These are phyloP conservation scores for Vanrija sp. DNA, from an alignment of 1,284 basidiomycete species.

Conservation along the genomic window DNA sequence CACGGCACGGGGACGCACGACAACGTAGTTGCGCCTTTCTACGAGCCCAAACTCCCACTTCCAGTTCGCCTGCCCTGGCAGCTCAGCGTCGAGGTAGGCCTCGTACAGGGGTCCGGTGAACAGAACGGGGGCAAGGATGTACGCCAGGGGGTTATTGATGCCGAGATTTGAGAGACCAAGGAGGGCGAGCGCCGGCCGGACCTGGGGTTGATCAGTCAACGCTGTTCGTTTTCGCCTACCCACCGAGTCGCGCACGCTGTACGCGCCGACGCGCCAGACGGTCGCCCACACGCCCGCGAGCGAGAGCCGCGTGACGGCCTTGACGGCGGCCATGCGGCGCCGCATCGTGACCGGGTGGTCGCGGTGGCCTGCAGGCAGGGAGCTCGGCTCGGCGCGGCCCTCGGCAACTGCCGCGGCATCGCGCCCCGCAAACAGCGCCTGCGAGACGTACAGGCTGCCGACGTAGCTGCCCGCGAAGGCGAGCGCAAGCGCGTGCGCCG, in stretches of 20 bases:
- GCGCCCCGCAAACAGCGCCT: slow-evolving; percentile 19
- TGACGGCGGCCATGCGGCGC: slow-evolving; percentile 43
- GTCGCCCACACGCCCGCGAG: slow-evolving; percentile 29
- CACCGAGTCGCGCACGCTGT: not conserved
- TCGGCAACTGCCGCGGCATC: slow-evolving; percentile 12
- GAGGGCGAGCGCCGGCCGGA: slow-evolving; percentile 27
- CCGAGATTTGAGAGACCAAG: slow-evolving; percentile 29
- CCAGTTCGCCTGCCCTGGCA: slow-evolving; percentile 59
- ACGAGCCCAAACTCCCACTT: slow-evolving; percentile 23
- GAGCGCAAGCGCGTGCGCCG: slow-evolving; percentile 37
- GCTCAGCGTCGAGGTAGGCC: slow-evolving; percentile 54
- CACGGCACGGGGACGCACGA: slow-evolving; percentile 57
- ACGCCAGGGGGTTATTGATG: slow-evolving; percentile 49
- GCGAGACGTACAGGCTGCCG: slow-evolving; percentile 51
- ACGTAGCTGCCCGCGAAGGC: slow-evolving; percentile 51
- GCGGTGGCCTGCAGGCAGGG: slow-evolving; percentile 25
- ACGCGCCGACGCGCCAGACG: slow-evolving; percentile 21
- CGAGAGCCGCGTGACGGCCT: slow-evolving; percentile 33
- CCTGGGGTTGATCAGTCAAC: slow-evolving; percentile 3
- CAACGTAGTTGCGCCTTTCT: slow-evolving; percentile 66
- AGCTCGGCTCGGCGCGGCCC: not conserved
- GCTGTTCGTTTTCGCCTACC: slow-evolving; percentile 8
- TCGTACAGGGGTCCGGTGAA: slow-evolving; percentile 79
- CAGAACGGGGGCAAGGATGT: slow-evolving; percentile 70
- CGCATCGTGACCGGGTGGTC: slow-evolving; percentile 48